Conservation (phyloP, 306 rosid species). For the Senna siamea region DNA sequence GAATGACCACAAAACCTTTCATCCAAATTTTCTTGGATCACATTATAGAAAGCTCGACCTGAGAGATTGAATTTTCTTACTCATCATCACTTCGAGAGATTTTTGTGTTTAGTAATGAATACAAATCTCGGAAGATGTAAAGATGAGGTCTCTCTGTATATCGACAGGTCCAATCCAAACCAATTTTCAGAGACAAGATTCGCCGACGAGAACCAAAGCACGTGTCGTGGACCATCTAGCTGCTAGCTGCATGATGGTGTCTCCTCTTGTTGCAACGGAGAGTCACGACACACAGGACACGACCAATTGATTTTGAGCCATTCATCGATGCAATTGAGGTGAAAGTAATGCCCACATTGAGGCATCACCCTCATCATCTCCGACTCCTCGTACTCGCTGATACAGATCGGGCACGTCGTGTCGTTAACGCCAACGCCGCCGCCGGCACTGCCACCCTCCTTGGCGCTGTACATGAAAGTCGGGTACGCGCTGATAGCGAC, state of each 20-base stretch:
- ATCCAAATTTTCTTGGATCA: too few relatives aligned
- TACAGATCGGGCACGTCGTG: neutral
- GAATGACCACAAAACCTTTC: too few relatives aligned
- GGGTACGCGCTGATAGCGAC: neutral
- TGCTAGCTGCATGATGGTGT: neutral
- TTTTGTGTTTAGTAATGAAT: too few relatives aligned
- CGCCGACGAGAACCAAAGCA: too few relatives aligned
- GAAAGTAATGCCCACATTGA: constrained; percentile 9
- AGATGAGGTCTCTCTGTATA: too few relatives aligned
- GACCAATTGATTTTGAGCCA: constrained; percentile 19
- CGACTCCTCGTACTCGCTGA: neutral
- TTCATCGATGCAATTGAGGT: constrained; percentile 3
- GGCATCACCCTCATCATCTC: constrained; percentile 17
- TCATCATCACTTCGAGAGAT: too few relatives aligned
- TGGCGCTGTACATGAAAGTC: neutral
- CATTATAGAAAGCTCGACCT: too few relatives aligned
- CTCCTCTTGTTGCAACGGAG: neutral
- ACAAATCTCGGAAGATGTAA: too few relatives aligned
- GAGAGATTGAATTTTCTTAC: too few relatives aligned
- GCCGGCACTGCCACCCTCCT: neutral
- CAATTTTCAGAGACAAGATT: too few relatives aligned
- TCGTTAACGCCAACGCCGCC: neutral
- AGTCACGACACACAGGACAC: constrained; percentile 13
- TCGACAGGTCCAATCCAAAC: too few relatives aligned
- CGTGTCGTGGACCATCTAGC: too few relatives aligned